phyloP scores from a whole-genome alignment of 2,329 filamentous ascomycete genomes.

The Periconia digitata region DNA sequence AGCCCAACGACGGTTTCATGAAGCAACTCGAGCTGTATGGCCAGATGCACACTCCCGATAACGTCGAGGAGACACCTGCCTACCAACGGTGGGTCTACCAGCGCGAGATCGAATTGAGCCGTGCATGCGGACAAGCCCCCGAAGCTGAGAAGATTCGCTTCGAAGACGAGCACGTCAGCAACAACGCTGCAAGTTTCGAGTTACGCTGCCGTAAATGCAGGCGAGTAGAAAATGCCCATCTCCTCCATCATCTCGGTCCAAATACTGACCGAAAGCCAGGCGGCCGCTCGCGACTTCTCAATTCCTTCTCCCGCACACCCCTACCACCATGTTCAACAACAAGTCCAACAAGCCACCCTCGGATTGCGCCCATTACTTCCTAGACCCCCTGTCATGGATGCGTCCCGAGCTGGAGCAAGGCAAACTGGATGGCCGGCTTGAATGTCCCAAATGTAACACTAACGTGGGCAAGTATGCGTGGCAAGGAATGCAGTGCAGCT shows the following conservation, averaged over 20 bases:
- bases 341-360: conserved; percentile 18
- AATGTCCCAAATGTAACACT: conserved; percentile 82
- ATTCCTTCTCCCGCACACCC: conserved; percentile 68
- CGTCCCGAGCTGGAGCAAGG: conserved; percentile 78
- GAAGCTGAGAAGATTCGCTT: conserved; percentile 76
- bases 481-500: conserved; percentile 93
- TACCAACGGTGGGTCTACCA: conserved; percentile 81
- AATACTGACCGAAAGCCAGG: conserved; percentile 44
- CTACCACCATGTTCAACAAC: conserved; percentile 23
- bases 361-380: conserved; percentile 80
- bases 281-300: conserved; percentile 63
- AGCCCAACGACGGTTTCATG: conserved; percentile 93
- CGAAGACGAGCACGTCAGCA: conserved; percentile 64
- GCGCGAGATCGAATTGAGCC: conserved; percentile 65
- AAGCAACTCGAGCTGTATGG: conserved; percentile 84
- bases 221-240: conserved; percentile 44
- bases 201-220: conserved; percentile 92
- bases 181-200: conserved; percentile 53
- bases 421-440: conserved; percentile 78
- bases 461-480: conserved; percentile 93
- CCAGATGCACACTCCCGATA: conserved; percentile 76
- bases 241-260: conserved; percentile 9
- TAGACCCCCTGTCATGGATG: conserved; percentile 97
- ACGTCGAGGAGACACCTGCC: conserved; percentile 67
- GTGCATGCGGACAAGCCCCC: conserved; percentile 77